These are phyloP conservation scores for Drechslera avenae DNA, from an alignment of 2,329 filamentous ascomycete species.

Conservation along the genomic window DNA sequence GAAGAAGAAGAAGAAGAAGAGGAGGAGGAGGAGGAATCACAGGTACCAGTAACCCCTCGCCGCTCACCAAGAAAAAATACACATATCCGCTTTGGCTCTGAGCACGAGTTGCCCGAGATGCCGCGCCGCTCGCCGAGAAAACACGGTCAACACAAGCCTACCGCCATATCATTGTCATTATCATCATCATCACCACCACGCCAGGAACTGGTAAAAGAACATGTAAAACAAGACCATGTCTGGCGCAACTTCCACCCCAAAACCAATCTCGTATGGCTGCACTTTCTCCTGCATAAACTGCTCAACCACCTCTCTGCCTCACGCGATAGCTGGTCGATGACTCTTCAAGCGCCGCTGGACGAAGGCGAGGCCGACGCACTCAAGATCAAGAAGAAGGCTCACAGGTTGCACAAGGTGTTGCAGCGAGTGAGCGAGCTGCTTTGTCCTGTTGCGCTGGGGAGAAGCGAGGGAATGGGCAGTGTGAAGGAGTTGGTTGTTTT, in stretches of 20 bases:
- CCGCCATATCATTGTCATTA: too few species aligned
- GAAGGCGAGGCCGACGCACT: slow-evolving; percentile 13
- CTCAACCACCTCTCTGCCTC: slow-evolving; percentile 47
- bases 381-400: slow-evolving; percentile 43
- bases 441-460: slow-evolving; percentile 45
- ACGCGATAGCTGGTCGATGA: too few species aligned
- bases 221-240: slow-evolving; percentile 10
- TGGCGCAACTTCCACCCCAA: slow-evolving; percentile 64
- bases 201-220: background rate
- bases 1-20: background rate
- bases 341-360: background rate
- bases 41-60: slow-evolving; percentile 17
- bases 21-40: background rate
- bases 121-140: slow-evolving; percentile 11
- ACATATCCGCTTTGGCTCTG: slow-evolving; percentile 34
- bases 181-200: background rate
- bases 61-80: slow-evolving; percentile 33
- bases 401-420: slow-evolving; percentile 47
- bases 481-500: slow-evolving; percentile 43
- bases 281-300: slow-evolving; percentile 64
- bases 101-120: slow-evolving; percentile 2
- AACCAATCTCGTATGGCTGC: slow-evolving; percentile 68
- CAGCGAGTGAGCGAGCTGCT: slow-evolving; percentile 46
- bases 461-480: slow-evolving; percentile 30
- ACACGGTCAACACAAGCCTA: background rate